phyloP scores from a whole-genome alignment of 306 rosid species.

The Sechiopsis laciniata region DNA sequence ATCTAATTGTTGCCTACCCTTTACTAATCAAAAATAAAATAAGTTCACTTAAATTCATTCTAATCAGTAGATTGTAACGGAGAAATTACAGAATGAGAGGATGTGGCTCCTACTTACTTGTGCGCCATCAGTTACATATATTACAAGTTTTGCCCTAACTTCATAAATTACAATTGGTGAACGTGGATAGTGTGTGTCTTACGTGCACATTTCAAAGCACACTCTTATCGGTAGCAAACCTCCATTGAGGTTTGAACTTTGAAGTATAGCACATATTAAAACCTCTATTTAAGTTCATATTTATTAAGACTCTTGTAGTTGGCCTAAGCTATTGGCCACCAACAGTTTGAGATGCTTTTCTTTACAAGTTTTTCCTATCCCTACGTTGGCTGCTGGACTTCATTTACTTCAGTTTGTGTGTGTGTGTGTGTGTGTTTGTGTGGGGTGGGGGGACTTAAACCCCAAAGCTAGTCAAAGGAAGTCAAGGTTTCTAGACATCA shows the following conservation, averaged over 20 bases:
- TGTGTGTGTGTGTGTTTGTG: not conserved
- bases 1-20: not conserved
- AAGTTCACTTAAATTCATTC: not conserved
- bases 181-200: not conserved
- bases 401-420: not conserved
- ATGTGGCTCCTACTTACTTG: not conserved
- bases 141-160: slow-evolving; percentile 7
- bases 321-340: not conserved
- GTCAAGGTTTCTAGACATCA: too few species aligned
- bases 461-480: not conserved
- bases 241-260: not conserved
- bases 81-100: not conserved
- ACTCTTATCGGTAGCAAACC: not conserved
- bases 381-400: not conserved
- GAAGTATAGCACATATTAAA: not conserved
- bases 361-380: not conserved
- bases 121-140: not conserved
- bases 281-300: not conserved
- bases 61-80: not conserved
- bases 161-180: slow-evolving; percentile 11
- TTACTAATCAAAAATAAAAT: not conserved
- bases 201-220: not conserved
- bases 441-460: not conserved
- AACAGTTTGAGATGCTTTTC: not conserved
- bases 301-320: slow-evolving; percentile 6